A percentile compares a stretch with the other conserved stretches of the same genome.
Evolutionary conservation across 441 rosid species (phyloP).

Genomic region (Hypseocharis bilobata): DNA sequence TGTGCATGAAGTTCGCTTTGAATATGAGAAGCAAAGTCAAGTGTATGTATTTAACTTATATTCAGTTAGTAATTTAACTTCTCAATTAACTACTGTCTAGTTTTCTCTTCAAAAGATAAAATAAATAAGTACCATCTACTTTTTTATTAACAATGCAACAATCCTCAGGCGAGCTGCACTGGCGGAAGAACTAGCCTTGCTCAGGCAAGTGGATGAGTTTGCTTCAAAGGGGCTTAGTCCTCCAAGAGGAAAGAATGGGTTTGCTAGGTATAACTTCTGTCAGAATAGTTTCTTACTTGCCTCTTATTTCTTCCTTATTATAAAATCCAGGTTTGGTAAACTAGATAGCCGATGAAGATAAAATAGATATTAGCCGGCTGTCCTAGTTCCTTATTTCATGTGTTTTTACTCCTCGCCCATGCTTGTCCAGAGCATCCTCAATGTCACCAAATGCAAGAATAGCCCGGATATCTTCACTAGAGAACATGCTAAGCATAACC

Average conservation of each 20-base stretch:
- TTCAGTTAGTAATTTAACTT: constrained; percentile 7
- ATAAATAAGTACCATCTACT: neutral
- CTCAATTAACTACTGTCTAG: neutral
- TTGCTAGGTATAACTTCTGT: constrained; percentile 51
- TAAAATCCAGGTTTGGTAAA: neutral
- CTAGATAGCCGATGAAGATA: constrained; percentile 1
- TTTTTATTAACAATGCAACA: constrained; percentile 17
- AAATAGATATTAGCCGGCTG: neutral
- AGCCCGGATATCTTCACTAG: constrained; percentile 79
- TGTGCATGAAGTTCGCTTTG: constrained; percentile 94
- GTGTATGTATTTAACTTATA: constrained; percentile 50
- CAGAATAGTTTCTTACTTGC: neutral
- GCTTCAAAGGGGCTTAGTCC: constrained; percentile 82
- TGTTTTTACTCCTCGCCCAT: constrained; percentile 14
- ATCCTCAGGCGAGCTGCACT: constrained; percentile 76
- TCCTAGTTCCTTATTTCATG: neutral
- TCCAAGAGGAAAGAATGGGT: constrained; percentile 90
- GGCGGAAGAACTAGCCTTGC: constrained; percentile 78
- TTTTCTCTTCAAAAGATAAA: neutral
- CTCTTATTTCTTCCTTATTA: neutral
- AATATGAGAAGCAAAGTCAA: constrained; percentile 94
- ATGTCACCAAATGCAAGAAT: constrained; percentile 84
- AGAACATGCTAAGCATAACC: constrained; percentile 82
- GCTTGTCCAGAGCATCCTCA: constrained; percentile 65
- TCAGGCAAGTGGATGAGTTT: constrained; percentile 85